These are phyloP conservation scores for Syncephalastrum racemosum DNA, from an alignment of 371 early-diverging fungal species.

Conservation along the genomic window DNA sequence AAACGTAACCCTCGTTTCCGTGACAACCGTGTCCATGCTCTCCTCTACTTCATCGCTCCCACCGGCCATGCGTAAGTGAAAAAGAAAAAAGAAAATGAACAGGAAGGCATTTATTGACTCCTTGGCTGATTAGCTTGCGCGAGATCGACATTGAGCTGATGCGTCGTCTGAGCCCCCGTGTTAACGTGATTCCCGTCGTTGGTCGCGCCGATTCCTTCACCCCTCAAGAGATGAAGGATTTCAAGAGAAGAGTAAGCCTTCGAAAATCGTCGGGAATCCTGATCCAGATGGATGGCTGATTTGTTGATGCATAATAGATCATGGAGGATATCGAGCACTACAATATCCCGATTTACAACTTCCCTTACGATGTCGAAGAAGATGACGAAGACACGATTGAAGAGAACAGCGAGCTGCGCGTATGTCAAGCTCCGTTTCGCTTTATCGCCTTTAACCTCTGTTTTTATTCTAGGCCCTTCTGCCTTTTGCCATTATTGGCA, in stretches of 20 bases:
- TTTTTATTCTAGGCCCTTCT: slow-evolving; percentile 61
- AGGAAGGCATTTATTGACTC: background rate
- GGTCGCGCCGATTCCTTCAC: slow-evolving; percentile 81
- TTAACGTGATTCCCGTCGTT: slow-evolving; percentile 94
- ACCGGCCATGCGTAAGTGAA: slow-evolving; percentile 86
- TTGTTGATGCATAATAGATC: slow-evolving; percentile 40
- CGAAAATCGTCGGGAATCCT: background rate
- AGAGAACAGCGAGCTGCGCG: slow-evolving; percentile 92
- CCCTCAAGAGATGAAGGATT: slow-evolving; percentile 70
- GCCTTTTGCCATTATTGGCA: slow-evolving; percentile 97
- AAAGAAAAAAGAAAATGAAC: background rate
- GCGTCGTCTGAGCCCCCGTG: slow-evolving; percentile 87
- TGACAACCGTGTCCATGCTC: slow-evolving; percentile 96
- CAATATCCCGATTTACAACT: slow-evolving; percentile 88
- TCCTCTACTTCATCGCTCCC: slow-evolving; percentile 96
- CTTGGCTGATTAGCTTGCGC: slow-evolving; percentile 62
- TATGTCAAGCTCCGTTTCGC: slow-evolving; percentile 13
- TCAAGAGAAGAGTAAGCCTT: slow-evolving; percentile 76
- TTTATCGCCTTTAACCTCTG: background rate
- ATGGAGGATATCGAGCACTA: slow-evolving; percentile 94
- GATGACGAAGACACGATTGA: slow-evolving; percentile 93
- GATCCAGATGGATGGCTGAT: background rate
- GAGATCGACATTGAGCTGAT: slow-evolving; percentile 98
- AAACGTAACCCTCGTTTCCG: slow-evolving; percentile 96
- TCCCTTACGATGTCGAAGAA: slow-evolving; percentile 76